Evolutionary conservation across 176 grass and related monocot species (phyloP).

Genomic region (Oryza officinalis): DNA sequence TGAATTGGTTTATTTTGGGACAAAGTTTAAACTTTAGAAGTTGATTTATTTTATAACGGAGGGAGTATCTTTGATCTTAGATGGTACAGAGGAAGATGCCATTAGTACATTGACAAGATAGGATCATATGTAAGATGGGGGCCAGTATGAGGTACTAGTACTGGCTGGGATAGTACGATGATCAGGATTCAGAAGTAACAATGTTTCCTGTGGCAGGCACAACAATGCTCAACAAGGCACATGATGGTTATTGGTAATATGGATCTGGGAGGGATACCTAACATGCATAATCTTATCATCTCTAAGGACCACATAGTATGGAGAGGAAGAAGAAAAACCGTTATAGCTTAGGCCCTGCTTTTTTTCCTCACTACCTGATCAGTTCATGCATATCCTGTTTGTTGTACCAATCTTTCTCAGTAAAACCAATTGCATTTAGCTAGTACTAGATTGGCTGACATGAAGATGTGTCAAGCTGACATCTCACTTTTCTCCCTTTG

Average conservation of each 20-base stretch:
- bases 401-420: not conserved
- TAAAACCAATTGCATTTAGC: not conserved
- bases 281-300: slow-evolving; percentile 21
- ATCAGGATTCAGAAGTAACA: slow-evolving; percentile 26
- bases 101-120: not conserved
- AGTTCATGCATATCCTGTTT: not conserved
- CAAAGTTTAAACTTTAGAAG: too few relatives aligned
- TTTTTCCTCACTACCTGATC: not conserved
- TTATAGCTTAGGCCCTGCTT: not conserved
- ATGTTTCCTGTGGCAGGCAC: slow-evolving; percentile 26
- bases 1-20: too few relatives aligned
- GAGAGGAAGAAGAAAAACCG: slow-evolving; percentile 8
- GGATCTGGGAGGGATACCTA: slow-evolving; percentile 26
- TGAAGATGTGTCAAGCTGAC: not conserved
- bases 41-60: too few relatives aligned
- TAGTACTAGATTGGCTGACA: not conserved
- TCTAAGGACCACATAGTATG: slow-evolving; percentile 17
- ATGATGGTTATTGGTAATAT: slow-evolving; percentile 26
- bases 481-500: not conserved
- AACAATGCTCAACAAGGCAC: slow-evolving; percentile 29
- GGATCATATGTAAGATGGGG: not conserved
- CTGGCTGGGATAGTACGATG: not conserved
- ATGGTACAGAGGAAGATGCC: not conserved
- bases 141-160: not conserved
- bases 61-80: not conserved